Evolutionary conservation across 2,329 filamentous ascomycete species (phyloP).

Genomic region (Nemania sp.): DNA sequence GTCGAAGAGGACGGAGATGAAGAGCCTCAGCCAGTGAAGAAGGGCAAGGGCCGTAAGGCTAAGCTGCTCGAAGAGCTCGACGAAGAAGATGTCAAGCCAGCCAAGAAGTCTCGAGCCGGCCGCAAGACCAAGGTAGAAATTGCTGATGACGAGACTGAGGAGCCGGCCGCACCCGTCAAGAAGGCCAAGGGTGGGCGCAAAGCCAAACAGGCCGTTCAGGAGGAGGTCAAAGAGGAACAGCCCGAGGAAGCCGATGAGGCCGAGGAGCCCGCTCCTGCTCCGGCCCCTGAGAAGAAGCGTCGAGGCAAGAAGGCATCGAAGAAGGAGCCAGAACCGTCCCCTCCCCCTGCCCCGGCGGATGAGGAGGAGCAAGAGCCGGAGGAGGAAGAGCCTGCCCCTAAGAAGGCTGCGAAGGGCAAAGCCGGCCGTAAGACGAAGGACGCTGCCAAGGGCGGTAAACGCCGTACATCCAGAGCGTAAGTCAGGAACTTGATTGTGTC

Average conservation of each 20-base stretch:
- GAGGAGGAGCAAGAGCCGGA: slow-evolving; percentile 27
- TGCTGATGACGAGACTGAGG: slow-evolving; percentile 13
- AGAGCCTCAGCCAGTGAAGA: slow-evolving; percentile 24
- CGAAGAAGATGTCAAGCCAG: slow-evolving; percentile 19
- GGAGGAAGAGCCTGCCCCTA: slow-evolving; percentile 37
- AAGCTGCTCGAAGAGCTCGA: slow-evolving; percentile 23
- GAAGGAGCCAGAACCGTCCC: slow-evolving; percentile 26
- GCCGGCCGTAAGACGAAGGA: slow-evolving; percentile 35
- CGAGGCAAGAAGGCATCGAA: slow-evolving; percentile 32
- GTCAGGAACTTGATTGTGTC: neutral
- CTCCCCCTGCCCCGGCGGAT: slow-evolving; percentile 4
- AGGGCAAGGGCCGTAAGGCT: slow-evolving; percentile 29
- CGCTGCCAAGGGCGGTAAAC: slow-evolving; percentile 26
- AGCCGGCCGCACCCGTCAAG: slow-evolving; percentile 25
- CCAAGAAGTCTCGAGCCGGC: slow-evolving; percentile 21
- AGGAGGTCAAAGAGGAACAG: slow-evolving; percentile 33
- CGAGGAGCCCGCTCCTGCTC: slow-evolving; percentile 7
- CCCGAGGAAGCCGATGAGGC: slow-evolving; percentile 23
- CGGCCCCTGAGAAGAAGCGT: slow-evolving; percentile 39
- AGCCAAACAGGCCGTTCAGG: slow-evolving; percentile 34
- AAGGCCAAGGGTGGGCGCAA: slow-evolving; percentile 33
- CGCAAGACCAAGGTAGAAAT: slow-evolving; percentile 28
- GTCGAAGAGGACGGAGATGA: slow-evolving; percentile 30
- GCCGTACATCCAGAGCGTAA: slow-evolving; percentile 18
- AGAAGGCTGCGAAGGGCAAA: slow-evolving; percentile 38